Conservation (phyloP, 2,329 filamentous ascomycete genomes). For the Phialemoniopsis sp. region DNA sequence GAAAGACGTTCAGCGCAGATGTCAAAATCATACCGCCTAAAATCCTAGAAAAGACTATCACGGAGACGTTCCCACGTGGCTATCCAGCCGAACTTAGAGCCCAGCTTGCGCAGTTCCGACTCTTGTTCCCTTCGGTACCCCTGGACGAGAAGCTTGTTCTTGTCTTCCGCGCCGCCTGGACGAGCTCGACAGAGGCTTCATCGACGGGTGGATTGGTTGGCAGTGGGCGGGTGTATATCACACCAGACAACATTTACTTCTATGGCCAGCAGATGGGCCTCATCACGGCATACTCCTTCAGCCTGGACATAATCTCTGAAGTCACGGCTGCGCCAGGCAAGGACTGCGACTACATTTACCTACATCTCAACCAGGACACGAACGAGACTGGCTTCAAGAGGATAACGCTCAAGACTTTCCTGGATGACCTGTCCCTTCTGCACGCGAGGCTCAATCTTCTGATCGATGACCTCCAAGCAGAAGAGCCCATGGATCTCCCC, state of each 20-base stretch:
- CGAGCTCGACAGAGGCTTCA: slow-evolving; percentile 42
- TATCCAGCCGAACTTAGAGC: slow-evolving; percentile 80
- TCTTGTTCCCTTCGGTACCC: slow-evolving; percentile 80
- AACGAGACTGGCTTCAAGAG: slow-evolving; percentile 63
- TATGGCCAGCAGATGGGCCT: slow-evolving; percentile 94
- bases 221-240: slow-evolving; percentile 80
- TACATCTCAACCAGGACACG: slow-evolving; percentile 66
- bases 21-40: slow-evolving; percentile 20
- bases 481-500: slow-evolving; percentile 64
- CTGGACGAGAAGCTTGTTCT: slow-evolving; percentile 79
- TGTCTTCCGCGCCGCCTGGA: slow-evolving; percentile 90
- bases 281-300: slow-evolving; percentile 76
- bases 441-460: slow-evolving; percentile 82
- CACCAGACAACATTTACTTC: slow-evolving; percentile 84
- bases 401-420: slow-evolving; percentile 86
- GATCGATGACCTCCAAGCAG: slow-evolving; percentile 72
- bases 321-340: slow-evolving; percentile 85
- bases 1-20: slow-evolving; percentile 41
- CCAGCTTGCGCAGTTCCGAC: slow-evolving; percentile 89
- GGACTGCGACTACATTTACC: slow-evolving; percentile 88
- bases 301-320: slow-evolving; percentile 74
- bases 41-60: slow-evolving; percentile 22
- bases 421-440: slow-evolving; percentile 80
- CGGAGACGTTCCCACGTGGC: slow-evolving; percentile 61
- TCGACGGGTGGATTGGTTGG: slow-evolving; percentile 51